Evolutionary conservation across 345 rosid genomes (phyloP), one percentile per base, ranked within the genome.

Genomic region (Xanthoceras sorbifolium): DNA sequence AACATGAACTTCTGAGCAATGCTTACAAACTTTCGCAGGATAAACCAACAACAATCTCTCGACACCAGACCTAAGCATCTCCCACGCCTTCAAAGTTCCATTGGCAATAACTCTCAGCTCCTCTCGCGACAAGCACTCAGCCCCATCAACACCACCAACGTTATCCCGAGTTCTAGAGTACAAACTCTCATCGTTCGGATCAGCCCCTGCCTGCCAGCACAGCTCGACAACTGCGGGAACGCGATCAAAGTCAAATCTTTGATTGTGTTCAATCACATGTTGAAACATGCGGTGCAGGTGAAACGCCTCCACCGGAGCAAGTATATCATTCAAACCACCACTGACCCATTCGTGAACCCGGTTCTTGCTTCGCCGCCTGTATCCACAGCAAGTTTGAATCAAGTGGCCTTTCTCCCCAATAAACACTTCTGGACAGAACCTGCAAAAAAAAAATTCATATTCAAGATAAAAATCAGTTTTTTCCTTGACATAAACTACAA

Each of bases 371-470:
- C 85, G 81, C 17, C 89, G 86, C 84, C 76, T 83, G 71, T 86
- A 91, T 46, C 99, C 94, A 50, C 82, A 77, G 63, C 99, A 95
- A 55, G 93, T 93, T 71, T 89, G 86, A 78, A 95, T 89, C 78
- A 90, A 75, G 77, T 95, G 99, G n/a, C 99, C 98, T 76, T 82
- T 77, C 84, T 90, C 91, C 20, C 99, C 98, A 57, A 93, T 67
- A 83, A 78, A 89, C 11, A 90, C 96, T 76, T 95, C 99, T 0
- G 96, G 79, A 78, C 98, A 93, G 77, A 92, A 93, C 86, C 98
- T 95, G 85, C 81, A 81, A 75, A 2, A 42, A 2, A 38, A 38
- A 73, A 52, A 65, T 44, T 68, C 26, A 62, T 0, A 31, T 4
- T 57, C 54, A n/a, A 80, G 23, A 55, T 55, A 57, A 44, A 52